Base-by-base conservation (phyloP, 2,329 filamentous ascomycete genomes). In the Pseudogymnoascus sp. region DNA sequence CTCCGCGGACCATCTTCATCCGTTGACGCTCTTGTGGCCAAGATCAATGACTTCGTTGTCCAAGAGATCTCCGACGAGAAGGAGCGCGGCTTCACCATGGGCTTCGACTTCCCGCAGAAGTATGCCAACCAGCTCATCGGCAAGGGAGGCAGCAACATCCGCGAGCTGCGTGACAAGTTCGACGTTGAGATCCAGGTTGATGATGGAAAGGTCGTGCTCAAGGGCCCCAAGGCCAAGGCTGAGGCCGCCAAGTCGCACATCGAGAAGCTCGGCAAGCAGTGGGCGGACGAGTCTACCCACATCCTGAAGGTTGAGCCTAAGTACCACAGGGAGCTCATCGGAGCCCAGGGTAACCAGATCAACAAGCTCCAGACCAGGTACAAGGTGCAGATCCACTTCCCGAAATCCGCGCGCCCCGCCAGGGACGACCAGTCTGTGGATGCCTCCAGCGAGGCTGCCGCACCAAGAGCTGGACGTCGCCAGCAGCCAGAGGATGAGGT, bases 381-480 rank as follows among this genome's bases (percentile, higher is more conserved):
- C 81, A 88, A 89, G 73, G 95, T 99, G 44, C 87, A 93, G 67
- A 95, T 99, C 70, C 93, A 97, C 78, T 99, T 99, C 81, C 95
- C 95, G 10, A 82, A 82, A 62, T 81, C 81, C 6, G 78, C 79
- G 42, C 90, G 92, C 73, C 79, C 82, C 60, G 78, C 75, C 62
- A 81, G 83, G 65, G 90, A 95, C 65, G 91, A 96, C 64, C 83
- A 87, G 64, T 84, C 86, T 13, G 83, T 83, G 66, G 92, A 93
- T 69, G 87, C 83, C 38, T 81, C 82, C 28, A 89, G 87, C 67
- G 89, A 93, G 65, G 79, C 80, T 61, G 80, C 79, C 64, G 85
- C 84, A 66, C 76, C 78, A 61, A 79, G 81, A 65, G 86, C 86
- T 74, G 80, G 82, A 59, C 83, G 86, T 67, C 83, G 85, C 63